Evolutionary conservation across 495 filamentous ascomycete species (phyloP).

Genomic region (Tuber melanosporum): DNA sequence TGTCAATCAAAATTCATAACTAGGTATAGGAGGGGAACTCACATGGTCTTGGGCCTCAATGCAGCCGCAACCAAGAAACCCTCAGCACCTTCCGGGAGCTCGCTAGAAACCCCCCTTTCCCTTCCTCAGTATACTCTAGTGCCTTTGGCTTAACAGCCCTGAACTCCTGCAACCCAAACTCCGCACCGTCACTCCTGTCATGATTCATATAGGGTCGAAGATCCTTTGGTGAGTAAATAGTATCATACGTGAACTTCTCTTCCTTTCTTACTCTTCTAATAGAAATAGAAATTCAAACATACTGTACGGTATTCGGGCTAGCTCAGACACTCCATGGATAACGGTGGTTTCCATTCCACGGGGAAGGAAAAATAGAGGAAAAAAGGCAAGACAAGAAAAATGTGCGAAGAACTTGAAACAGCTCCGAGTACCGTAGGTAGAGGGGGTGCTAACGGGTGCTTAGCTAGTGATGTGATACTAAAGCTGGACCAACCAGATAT

Average conservation of each 20-base stretch:
- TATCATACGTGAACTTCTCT: conserved; percentile 48
- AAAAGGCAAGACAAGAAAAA: not conserved
- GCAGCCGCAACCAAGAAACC: conserved; percentile 79
- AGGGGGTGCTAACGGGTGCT: not conserved
- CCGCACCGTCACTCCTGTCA: conserved; percentile 86
- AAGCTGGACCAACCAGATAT: not conserved
- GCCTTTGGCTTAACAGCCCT: conserved; percentile 84
- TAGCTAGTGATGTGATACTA: not conserved
- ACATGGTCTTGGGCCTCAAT: too few relatives aligned
- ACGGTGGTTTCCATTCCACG: not conserved
- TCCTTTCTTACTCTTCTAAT: not conserved
- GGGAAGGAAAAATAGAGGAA: not conserved
- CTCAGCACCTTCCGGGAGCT: conserved; percentile 71
- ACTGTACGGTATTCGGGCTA: not conserved
- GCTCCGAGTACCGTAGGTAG: not conserved
- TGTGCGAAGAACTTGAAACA: not conserved
- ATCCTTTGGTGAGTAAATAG: conserved; percentile 95
- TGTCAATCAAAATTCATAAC: too few relatives aligned
- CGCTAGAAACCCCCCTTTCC: conserved; percentile 59
- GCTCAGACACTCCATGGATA: not conserved
- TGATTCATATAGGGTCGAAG: conserved; percentile 98
- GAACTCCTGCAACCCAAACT: conserved; percentile 84
- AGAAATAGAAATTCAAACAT: not conserved
- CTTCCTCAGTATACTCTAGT: conserved; percentile 72
- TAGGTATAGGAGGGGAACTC: too few relatives aligned